These are phyloP conservation scores for Mucor saturninus DNA, from an alignment of 371 early-diverging fungal species.

Conservation along the genomic window DNA sequence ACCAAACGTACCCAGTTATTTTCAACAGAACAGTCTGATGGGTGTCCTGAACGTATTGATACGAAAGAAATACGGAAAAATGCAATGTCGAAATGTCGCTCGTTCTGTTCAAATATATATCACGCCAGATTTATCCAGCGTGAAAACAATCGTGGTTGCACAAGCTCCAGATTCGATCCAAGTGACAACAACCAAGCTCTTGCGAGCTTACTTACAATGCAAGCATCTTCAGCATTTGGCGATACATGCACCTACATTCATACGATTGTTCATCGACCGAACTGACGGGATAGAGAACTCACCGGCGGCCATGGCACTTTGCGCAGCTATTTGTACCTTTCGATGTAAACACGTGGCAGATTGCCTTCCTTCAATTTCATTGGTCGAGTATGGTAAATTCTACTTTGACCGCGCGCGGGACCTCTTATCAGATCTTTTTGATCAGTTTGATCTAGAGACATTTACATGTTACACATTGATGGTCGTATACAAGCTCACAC, in stretches of 20 bases:
- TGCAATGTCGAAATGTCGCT: slow-evolving; percentile 36
- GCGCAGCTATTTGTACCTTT: slow-evolving; percentile 39
- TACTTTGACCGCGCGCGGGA: slow-evolving; percentile 43
- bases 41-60: slow-evolving; percentile 26
- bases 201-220: slow-evolving; percentile 37
- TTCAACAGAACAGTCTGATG: slow-evolving; percentile 13
- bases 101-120: slow-evolving; percentile 23
- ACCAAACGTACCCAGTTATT: slow-evolving; percentile 1
- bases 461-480: slow-evolving; percentile 35
- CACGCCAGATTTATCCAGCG: slow-evolving; percentile 16
- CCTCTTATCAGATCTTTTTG: slow-evolving; percentile 37
- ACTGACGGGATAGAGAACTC: slow-evolving; percentile 1
- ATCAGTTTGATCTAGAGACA: slow-evolving; percentile 40
- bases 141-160: slow-evolving; percentile 18
- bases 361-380: slow-evolving; percentile 27
- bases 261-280: slow-evolving; percentile 14
- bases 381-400: slow-evolving; percentile 37
- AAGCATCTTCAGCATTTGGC: slow-evolving; percentile 39
- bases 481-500: slow-evolving; percentile 32
- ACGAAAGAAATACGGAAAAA: slow-evolving; percentile 42
- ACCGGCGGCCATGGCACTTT: slow-evolving; percentile 37
- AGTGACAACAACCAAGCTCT: slow-evolving; percentile 23
- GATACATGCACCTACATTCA: slow-evolving; percentile 40
- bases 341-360: slow-evolving; percentile 40
- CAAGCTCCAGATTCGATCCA: slow-evolving; percentile 15